These are phyloP conservation scores for Monosporascus sp. DNA, from an alignment of 2,329 filamentous ascomycete species.

Conservation along the genomic window DNA sequence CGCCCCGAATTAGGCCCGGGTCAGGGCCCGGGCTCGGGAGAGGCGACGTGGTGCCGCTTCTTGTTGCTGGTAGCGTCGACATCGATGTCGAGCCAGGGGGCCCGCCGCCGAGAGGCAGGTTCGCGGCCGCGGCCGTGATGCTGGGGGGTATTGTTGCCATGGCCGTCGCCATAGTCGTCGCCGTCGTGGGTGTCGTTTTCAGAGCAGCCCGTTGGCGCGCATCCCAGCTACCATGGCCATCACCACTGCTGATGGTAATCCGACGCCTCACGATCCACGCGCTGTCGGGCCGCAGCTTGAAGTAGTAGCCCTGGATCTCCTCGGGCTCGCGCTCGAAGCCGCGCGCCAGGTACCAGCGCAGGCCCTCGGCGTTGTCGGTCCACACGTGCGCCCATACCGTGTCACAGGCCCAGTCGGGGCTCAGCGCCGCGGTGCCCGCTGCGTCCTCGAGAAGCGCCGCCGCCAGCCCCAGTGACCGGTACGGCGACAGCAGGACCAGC, in stretches of 20 bases:
- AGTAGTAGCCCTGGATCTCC: conserved; percentile 53
- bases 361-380: conserved; percentile 58
- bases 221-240: conserved; percentile 19
- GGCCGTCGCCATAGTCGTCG: neutral
- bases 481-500: conserved; percentile 57
- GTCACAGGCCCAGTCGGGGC: conserved; percentile 29
- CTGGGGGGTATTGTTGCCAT: conserved; percentile 10
- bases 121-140: conserved; percentile 23
- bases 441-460: conserved; percentile 51
- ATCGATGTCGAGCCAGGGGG: conserved; percentile 1
- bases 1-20: neutral
- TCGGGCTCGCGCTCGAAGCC: conserved; percentile 46
- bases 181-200: neutral
- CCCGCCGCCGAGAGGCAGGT: conserved; percentile 11
- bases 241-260: conserved; percentile 16
- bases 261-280: conserved; percentile 54
- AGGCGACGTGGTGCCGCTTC: conserved; percentile 2
- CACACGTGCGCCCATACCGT: conserved; percentile 62
- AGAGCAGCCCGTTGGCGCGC: conserved; percentile 1
- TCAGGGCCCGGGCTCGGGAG: conserved; percentile 10
- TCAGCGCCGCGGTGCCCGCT: conserved; percentile 33
- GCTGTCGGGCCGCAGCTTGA: conserved; percentile 54
- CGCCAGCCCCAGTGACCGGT: conserved; percentile 54
- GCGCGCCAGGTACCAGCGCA: conserved; percentile 56
- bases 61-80: conserved; percentile 5